Conservation (phyloP, 2,329 filamentous ascomycete species). For the Delphinella strobiligena region DNA sequence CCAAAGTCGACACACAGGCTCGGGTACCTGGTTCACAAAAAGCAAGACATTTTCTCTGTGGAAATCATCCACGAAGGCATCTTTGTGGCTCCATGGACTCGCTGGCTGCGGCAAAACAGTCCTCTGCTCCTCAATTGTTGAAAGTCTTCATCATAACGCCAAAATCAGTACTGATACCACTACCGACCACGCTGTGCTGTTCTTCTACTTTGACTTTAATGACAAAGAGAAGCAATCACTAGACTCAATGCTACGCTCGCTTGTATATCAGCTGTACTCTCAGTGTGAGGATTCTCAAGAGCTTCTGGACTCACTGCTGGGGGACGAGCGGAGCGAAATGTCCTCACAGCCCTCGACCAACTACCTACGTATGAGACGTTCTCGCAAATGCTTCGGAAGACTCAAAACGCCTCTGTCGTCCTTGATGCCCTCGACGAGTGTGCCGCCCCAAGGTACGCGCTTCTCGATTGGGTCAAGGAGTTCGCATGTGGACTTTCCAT, state of each 20-base stretch:
- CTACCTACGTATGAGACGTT: no score
- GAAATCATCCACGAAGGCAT: not conserved
- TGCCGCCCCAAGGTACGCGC: no score
- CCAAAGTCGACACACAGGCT: not conserved
- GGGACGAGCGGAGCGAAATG: no score
- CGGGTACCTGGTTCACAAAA: not conserved
- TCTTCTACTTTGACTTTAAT: constrained; percentile 4
- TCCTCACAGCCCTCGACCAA: no score
- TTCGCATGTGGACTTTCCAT: no score
- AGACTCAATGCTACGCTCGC: not conserved
- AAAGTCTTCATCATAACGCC: not conserved
- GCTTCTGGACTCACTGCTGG: not conserved
- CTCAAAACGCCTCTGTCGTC: not conserved
- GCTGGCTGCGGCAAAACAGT: constrained; percentile 1
- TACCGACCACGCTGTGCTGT: not conserved
- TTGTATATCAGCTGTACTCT: not conserved
- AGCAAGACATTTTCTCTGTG: not conserved
- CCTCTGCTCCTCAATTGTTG: not conserved
- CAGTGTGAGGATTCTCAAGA: not conserved
- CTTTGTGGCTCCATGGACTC: not conserved
- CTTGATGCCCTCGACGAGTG: constrained; percentile 3
- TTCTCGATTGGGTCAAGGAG: no score
- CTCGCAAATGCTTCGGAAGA: no score
- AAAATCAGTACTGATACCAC: no score
- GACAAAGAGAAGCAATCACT: constrained; percentile 1